Evolutionary conservation across 2,329 filamentous ascomycete species (phyloP), one percentile per base, ranked within the genome.

Genomic region (Dactylellina cionopaga): DNA sequence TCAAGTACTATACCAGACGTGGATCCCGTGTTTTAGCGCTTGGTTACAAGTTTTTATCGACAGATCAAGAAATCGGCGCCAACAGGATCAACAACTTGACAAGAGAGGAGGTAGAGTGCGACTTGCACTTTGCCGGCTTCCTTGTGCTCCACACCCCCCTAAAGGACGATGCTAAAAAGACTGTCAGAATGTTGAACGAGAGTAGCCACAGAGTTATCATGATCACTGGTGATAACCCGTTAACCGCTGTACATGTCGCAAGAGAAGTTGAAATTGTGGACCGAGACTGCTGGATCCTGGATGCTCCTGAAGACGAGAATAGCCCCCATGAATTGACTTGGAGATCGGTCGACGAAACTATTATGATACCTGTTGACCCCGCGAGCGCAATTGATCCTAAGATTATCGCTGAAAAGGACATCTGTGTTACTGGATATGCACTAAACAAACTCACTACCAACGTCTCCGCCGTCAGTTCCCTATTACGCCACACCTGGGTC

Each of bases 141-240:
- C 84, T 99, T 74, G 92, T 99, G 55, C 84, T 99, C 27, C 94
- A 97, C 80, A 97, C 92, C 78, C 95, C 95, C 3, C 85, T 99
- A 65, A 99, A 99, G 82, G 93, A 96, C 24, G 95, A 99, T 80
- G 95, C 95, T 47, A 91, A 96, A 82, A 89, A 95, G 80, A 89
- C 95, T 37, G 92, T 99, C 39, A 92, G 90, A 75, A 97, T 98
- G 92, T 86, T 99, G 77, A 99, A 97, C 79, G 95, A 99, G 83
- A 98, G 94, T 81, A 98, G 93, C 82, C 95, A 99, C 81, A 92
- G 95, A 77, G 92, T 96, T 47, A 91, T 99, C 77, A 99, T 99
- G 95, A 99, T 99, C 76, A 99, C 95, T 71, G 95, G 95, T 79
- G 95, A 99, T 81, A 99, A 99, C 80, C 94, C 95, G 10, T 85